These are phyloP conservation scores for Termitomyces sp. DNA, from an alignment of 768 basidiomycete species.

Conservation along the genomic window DNA sequence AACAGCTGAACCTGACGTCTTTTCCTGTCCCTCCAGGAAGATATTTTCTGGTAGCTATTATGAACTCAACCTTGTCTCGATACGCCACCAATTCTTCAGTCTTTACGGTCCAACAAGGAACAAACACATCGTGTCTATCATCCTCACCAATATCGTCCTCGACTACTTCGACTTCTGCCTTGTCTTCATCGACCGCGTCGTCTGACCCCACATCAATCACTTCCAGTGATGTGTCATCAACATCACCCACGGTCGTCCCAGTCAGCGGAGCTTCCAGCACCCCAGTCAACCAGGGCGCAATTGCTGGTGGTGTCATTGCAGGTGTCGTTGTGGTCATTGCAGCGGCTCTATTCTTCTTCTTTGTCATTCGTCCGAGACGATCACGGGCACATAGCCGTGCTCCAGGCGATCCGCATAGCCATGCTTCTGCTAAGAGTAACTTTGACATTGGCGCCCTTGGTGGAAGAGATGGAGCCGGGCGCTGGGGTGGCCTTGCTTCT, in stretches of 20 bases:
- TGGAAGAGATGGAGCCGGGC: not conserved
- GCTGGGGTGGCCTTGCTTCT: constrained; percentile 17
- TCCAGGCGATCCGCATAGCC: not conserved
- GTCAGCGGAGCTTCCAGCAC: constrained; percentile 20
- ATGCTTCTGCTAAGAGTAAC: not conserved
- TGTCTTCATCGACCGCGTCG: constrained; percentile 5
- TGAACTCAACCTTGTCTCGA: constrained; percentile 14
- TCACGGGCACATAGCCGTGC: not conserved
- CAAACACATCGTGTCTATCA: constrained; percentile 28
- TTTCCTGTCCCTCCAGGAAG: constrained; percentile 44
- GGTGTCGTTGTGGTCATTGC: constrained; percentile 30
- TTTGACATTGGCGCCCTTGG: not conserved
- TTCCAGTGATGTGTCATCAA: constrained; percentile 4
- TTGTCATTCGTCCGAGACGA: constrained; percentile 11
- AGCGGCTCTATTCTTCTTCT: constrained; percentile 25
- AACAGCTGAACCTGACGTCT: constrained; percentile 33
- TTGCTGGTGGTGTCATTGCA: constrained; percentile 50
- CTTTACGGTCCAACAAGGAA: constrained; percentile 26
- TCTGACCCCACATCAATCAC: constrained; percentile 15
- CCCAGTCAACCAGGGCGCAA: constrained; percentile 31
- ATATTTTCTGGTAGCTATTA: constrained; percentile 32
- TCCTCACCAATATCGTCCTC: constrained; percentile 5
- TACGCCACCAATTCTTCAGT: constrained; percentile 12
- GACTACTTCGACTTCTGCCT: constrained; percentile 10
- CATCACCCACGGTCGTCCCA: constrained; percentile 8